Evolutionary conservation across 352 stramenopile genomes (phyloP).

Genomic region (Plasmopara halstedii): DNA sequence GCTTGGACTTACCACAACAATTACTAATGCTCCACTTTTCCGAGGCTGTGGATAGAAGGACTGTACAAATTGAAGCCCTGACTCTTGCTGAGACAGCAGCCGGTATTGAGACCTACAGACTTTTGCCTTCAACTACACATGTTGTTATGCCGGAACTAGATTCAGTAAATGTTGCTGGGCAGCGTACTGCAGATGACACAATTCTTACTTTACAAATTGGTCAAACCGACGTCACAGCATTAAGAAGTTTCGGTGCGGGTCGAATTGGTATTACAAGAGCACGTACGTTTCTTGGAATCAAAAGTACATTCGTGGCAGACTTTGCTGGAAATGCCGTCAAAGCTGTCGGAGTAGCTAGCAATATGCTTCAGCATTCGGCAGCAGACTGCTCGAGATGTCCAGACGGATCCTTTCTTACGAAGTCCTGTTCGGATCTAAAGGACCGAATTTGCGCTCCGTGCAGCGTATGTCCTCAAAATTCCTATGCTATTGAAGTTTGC

Average conservation of each 20-base stretch:
- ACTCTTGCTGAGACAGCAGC: constrained; percentile 33
- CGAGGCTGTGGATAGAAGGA: constrained; percentile 42
- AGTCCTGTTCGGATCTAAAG: constrained; percentile 53
- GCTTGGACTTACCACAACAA: constrained; percentile 38
- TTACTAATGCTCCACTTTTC: constrained; percentile 66
- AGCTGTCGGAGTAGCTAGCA: constrained; percentile 7
- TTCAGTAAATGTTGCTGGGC: constrained; percentile 36
- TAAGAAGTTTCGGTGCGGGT: constrained; percentile 34
- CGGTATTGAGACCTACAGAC: constrained; percentile 22
- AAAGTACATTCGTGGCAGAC: constrained; percentile 32
- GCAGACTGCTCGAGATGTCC: constrained; percentile 51
- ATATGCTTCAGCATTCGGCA: constrained; percentile 30
- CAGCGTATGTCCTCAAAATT: constrained; percentile 50
- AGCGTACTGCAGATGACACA: constrained; percentile 47
- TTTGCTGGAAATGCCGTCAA: constrained; percentile 38
- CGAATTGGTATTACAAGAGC: constrained; percentile 35
- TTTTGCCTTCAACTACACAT: constrained; percentile 30
- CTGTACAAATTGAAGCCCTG: constrained; percentile 26
- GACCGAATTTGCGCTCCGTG: constrained; percentile 49
- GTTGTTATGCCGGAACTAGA: constrained; percentile 47
- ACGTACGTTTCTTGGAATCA: constrained; percentile 47
- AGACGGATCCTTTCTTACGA: constrained; percentile 29
- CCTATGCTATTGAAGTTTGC: constrained; percentile 42
- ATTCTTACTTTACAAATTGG: constrained; percentile 56
- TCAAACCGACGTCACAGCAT: constrained; percentile 22